Evolutionary conservation across 306 rosid genomes (phyloP).

Genomic region (Styphnolobium japonicum): DNA sequence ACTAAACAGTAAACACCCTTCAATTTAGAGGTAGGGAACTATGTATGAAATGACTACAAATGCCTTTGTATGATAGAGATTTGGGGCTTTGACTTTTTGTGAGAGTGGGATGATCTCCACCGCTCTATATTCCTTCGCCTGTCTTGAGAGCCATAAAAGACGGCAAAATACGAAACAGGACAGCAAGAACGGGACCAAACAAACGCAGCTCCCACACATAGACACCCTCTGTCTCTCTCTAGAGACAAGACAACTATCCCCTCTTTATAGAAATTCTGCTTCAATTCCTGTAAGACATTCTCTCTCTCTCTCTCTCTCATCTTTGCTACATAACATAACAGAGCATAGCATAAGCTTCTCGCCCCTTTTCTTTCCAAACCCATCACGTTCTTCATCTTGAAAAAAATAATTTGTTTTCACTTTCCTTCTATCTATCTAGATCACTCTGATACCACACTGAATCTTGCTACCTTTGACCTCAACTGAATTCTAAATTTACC

Average conservation of each 20-base stretch:
- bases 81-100: constrained; percentile 52
- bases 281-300: constrained; percentile 45
- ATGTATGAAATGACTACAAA: background rate
- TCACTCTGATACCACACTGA: constrained; percentile 23
- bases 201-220: background rate
- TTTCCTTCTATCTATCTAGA: constrained; percentile 33
- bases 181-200: constrained; percentile 16
- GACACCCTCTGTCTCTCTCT: background rate
- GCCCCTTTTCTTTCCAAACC: constrained; percentile 26
- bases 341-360: background rate
- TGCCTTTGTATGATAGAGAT: background rate
- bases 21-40: too few species aligned
- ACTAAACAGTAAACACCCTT: too few species aligned
- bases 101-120: constrained; percentile 57
- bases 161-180: constrained; percentile 29
- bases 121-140: constrained; percentile 47
- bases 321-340: background rate
- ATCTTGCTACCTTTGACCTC: constrained; percentile 35
- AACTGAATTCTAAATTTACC: constrained; percentile 5
- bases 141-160: constrained; percentile 41
- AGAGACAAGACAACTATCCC: constrained; percentile 16
- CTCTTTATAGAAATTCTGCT: constrained; percentile 13
- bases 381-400: constrained; percentile 27
- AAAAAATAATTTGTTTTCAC: constrained; percentile 16
- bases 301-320: background rate